These are phyloP conservation scores for Penicillium freii DNA, from an alignment of 2,329 filamentous ascomycete genomes.

Conservation along the genomic window DNA sequence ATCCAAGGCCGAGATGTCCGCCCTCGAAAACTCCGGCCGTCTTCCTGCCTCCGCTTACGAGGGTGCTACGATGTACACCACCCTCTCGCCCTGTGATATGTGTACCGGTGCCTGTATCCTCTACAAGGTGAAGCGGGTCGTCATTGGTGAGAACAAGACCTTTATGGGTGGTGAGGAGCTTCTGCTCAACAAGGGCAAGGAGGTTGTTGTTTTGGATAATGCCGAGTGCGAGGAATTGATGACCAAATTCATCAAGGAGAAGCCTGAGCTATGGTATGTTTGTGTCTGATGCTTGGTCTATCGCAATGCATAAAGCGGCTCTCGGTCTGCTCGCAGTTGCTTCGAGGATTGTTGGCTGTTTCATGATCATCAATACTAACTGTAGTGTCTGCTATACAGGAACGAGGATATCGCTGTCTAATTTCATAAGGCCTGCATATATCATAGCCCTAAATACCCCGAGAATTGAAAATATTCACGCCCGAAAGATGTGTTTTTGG, in stretches of 20 bases:
- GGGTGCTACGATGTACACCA: slow-evolving; percentile 79
- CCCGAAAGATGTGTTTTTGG: slow-evolving; percentile 5
- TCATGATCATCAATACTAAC: slow-evolving; percentile 14
- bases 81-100: slow-evolving; percentile 77
- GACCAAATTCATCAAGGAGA: slow-evolving; percentile 68
- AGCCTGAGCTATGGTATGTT: slow-evolving; percentile 68
- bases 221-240: slow-evolving; percentile 66
- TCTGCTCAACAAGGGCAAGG: slow-evolving; percentile 64
- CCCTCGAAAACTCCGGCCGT: slow-evolving; percentile 71
- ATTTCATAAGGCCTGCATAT: slow-evolving; percentile 15
- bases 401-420: slow-evolving; percentile 60
- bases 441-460: slow-evolving; percentile 9
- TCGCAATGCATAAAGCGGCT: background rate
- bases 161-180: slow-evolving; percentile 73
- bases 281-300: slow-evolving; percentile 8
- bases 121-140: slow-evolving; percentile 71
- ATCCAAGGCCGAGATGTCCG: slow-evolving; percentile 68
- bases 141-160: slow-evolving; percentile 74
- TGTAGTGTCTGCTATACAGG: slow-evolving; percentile 37
- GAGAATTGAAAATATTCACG: slow-evolving; percentile 4
- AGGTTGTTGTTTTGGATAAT: slow-evolving; percentile 69
- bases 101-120: slow-evolving; percentile 75
- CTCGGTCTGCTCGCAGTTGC: background rate
- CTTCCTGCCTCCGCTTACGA: slow-evolving; percentile 67
- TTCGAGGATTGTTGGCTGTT: slow-evolving; percentile 1